Evolutionary conservation across 208 protist genomes (phyloP), one percentile per base, ranked within the genome.

Genomic region (Trypanosomatidae sp.): DNA sequence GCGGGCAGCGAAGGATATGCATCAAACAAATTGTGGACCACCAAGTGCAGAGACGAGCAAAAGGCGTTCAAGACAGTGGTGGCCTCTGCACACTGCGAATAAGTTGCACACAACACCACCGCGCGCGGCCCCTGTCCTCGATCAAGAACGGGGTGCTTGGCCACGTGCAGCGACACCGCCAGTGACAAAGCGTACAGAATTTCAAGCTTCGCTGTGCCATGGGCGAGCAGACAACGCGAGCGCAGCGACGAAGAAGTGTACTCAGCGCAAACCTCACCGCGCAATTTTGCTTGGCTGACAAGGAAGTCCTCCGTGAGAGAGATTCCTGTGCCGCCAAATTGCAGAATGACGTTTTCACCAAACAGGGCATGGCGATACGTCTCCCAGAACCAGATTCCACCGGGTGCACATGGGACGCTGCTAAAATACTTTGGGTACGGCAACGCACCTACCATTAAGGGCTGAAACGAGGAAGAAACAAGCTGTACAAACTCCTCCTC

Each of bases 11-110:
- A 71, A 36, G 90, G 90, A 47, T 86, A 90, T 10, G 74, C 79
- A 9, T 88, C 90, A 76, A 92, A 95, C 60, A 95, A 67, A 36
- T 95, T 95, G 81, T 95, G 90, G 55, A 89, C 86, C 1, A 95
- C 74, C n/a, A 95, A 72, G 71, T 95, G 87, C 68, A 95, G 76
- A 33, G 80, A 81, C 2, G 68, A 9, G 71, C 82, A 83, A 60
- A 91, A 86, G 13, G 73, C 69, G 71, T 88, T 83, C 19, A 92
- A 64, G n/a, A 82, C 69, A 39, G 62, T 79, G 5, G 84, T 66
- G 12, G 89, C 52, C 74, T 91, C 90, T 55, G 87, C 87, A 71
- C 90, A 95, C 67, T 92, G 84, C 50, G 85, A 80, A 65, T 92
- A 87, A 10, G 90, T 90, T 22, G 90, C 87, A 71, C 87, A 92